phyloP scores from a whole-genome alignment of 1,284 basidiomycete species.

The Tilletiaria anomala region DNA sequence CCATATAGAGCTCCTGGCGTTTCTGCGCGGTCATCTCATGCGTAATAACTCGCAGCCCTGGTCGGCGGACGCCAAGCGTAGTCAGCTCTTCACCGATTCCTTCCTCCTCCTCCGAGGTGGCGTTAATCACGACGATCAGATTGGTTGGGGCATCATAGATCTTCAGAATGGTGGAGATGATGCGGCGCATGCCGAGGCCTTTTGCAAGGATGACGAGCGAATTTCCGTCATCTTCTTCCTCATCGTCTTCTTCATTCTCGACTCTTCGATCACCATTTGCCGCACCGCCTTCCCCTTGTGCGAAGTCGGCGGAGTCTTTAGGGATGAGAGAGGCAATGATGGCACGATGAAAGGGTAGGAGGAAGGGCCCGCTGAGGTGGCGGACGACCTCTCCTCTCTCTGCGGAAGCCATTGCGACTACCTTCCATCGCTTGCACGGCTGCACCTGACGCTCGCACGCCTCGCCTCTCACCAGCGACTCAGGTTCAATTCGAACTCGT shows the following conservation, averaged over 20 bases:
- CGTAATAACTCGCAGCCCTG: constrained; percentile 66
- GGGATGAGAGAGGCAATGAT: constrained; percentile 30
- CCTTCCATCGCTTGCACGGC: no score
- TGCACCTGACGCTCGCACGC: no score
- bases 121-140: constrained; percentile 68
- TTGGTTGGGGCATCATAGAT: constrained; percentile 79
- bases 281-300: background rate
- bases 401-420: no score
- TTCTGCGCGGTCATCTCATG: constrained; percentile 63
- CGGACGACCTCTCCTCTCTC: no score
- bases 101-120: constrained; percentile 67
- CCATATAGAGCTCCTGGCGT: constrained; percentile 22
- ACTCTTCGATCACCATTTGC: background rate
- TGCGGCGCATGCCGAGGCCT: constrained; percentile 29
- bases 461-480: no score
- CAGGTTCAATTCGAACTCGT: no score
- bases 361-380: constrained; percentile 1
- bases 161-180: constrained; percentile 41
- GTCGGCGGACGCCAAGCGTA: constrained; percentile 74
- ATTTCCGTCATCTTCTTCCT: constrained; percentile 26
- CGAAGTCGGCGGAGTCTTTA: background rate
- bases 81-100: constrained; percentile 84
- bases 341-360: constrained; percentile 30
- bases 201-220: constrained; percentile 44
- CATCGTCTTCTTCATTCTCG: constrained; percentile 8